A percentile compares a stretch with the other conserved stretches of the same genome.
These are phyloP conservation scores for Paxillus involutus DNA, from an alignment of 768 basidiomycete species.

Conservation along the genomic window DNA sequence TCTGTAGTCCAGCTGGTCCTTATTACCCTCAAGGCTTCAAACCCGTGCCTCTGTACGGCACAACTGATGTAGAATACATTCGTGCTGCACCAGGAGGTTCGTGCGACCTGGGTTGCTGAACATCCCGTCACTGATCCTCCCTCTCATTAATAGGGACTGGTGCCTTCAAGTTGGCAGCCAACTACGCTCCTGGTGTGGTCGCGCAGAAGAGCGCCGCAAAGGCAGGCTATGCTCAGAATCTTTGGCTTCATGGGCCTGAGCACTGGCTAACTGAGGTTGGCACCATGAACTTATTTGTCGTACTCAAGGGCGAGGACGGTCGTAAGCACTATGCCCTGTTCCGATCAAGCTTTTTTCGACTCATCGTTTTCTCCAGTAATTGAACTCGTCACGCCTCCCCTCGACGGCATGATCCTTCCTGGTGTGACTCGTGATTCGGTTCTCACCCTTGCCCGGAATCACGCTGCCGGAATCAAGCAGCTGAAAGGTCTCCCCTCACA, in stretches of 20 bases:
- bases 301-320: conserved; percentile 69
- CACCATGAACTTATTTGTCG: conserved; percentile 91
- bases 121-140: conserved; percentile 6
- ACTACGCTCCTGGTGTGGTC: conserved; percentile 86
- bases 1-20: conserved; percentile 67
- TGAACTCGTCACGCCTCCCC: conserved; percentile 65
- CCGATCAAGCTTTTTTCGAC: background rate
- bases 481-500: conserved; percentile 54
- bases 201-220: conserved; percentile 78
- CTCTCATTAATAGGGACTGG: conserved; percentile 59
- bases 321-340: conserved; percentile 35
- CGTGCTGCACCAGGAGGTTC: conserved; percentile 84
- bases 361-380: conserved; percentile 29
- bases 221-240: conserved; percentile 82
- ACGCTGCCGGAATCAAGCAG: conserved; percentile 45
- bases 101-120: background rate
- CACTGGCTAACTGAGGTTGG: conserved; percentile 67
- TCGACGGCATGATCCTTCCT: conserved; percentile 68
- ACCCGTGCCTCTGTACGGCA: conserved; percentile 83
- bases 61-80: conserved; percentile 63
- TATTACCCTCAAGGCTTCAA: conserved; percentile 89
- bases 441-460: conserved; percentile 51
- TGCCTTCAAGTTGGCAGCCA: conserved; percentile 83
- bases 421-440: conserved; percentile 64
- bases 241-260: conserved; percentile 80